Percentiles rank a stretch among this genome's conserved stretches.
Evolutionary conservation across 352 stramenopile genomes (phyloP).

Genomic region (Globisporangium spinosum): DNA sequence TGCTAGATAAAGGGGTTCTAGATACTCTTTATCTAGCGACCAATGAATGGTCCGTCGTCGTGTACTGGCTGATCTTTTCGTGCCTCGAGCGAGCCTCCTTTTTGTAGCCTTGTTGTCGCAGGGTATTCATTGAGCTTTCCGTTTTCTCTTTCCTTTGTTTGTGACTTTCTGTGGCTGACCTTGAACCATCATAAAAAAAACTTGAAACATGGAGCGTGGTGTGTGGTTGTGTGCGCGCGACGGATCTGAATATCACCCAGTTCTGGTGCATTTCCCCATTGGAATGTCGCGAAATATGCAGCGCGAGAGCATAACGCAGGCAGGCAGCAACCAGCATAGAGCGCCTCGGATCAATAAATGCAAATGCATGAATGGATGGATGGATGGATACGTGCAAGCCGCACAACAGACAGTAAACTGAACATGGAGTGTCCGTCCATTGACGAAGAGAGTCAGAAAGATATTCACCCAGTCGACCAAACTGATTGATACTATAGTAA

Average conservation of each 20-base stretch:
- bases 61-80: neutral
- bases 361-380: neutral
- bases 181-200: neutral
- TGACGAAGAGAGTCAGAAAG: neutral
- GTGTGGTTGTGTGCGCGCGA: neutral
- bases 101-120: neutral
- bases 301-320: neutral
- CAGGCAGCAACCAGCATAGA: neutral
- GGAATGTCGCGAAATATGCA: constrained; percentile 6
- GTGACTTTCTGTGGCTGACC: neutral
- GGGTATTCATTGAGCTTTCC: constrained; percentile 12
- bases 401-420: neutral
- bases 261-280: neutral
- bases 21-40: neutral
- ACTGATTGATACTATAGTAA: neutral
- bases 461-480: neutral
- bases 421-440: neutral
- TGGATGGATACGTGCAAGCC: neutral
- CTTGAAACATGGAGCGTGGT: neutral
- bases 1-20: neutral
- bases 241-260: neutral
- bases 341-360: neutral
- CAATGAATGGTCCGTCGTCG: neutral
- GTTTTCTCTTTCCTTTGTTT: neutral
- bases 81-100: neutral